phyloP scores from a whole-genome alignment of 495 filamentous ascomycete species.

The Aspergillus avenaceus region DNA sequence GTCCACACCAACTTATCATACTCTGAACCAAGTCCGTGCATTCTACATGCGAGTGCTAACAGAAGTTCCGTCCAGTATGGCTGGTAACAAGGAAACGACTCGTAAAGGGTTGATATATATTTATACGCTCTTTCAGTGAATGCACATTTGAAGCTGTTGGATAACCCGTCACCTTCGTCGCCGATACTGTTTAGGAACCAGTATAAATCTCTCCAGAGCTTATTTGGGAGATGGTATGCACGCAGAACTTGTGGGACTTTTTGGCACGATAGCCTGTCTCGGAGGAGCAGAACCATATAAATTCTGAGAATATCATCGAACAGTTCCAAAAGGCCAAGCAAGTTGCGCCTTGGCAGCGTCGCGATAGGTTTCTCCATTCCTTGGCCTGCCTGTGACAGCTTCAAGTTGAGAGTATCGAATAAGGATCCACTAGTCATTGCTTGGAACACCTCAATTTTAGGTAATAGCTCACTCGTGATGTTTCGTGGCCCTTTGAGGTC shows the following conservation, averaged over 20 bases:
- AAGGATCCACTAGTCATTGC: neutral
- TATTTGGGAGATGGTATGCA: neutral
- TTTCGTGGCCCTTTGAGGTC: neutral
- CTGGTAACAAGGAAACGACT: neutral
- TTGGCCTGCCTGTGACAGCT: neutral
- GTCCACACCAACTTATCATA: neutral
- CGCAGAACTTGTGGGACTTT: neutral
- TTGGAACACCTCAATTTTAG: too few relatives aligned
- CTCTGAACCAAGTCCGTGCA: neutral
- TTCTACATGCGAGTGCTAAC: neutral
- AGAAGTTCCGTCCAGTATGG: neutral
- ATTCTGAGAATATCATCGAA: neutral
- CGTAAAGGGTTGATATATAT: neutral
- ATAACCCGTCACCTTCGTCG: neutral
- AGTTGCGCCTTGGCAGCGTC: neutral
- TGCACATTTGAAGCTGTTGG: neutral
- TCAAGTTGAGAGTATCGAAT: neutral
- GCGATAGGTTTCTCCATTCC: neutral
- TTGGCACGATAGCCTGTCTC: neutral
- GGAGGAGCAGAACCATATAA: neutral
- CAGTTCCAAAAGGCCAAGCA: neutral
- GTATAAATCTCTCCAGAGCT: neutral
- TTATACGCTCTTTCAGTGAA: neutral
- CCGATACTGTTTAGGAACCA: neutral
- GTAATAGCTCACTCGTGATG: neutral